These are phyloP conservation scores for Alternaria dauci DNA, from an alignment of 2,329 filamentous ascomycete genomes.

Conservation along the genomic window DNA sequence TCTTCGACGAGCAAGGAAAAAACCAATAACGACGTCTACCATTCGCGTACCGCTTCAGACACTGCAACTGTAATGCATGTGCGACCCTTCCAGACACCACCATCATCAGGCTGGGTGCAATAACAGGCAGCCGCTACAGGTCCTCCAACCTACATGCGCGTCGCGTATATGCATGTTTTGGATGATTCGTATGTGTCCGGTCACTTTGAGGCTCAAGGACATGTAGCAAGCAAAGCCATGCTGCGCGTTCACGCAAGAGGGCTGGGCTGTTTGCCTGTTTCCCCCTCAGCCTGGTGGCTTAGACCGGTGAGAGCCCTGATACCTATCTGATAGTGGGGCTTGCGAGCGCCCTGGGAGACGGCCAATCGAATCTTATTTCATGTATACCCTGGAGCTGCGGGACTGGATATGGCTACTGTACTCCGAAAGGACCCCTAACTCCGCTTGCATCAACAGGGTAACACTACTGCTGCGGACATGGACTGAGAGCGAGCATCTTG, in stretches of 20 bases:
- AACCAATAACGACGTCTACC: neutral
- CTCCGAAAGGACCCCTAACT: conserved; percentile 15
- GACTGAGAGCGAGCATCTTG: conserved; percentile 5
- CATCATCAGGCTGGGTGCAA: conserved; percentile 19
- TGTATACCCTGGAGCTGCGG: neutral
- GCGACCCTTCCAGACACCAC: conserved; percentile 1
- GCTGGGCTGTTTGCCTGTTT: conserved; percentile 26
- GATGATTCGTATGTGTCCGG: conserved; percentile 23
- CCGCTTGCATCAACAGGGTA: conserved; percentile 22
- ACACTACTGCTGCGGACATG: conserved; percentile 17
- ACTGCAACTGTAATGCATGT: conserved; percentile 9
- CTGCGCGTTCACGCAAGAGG: conserved; percentile 9
- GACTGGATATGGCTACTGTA: conserved; percentile 11
- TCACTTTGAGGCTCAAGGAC: conserved; percentile 27
- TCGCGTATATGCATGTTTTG: conserved; percentile 18
- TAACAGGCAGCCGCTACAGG: conserved; percentile 13
- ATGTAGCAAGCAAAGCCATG: conserved; percentile 5
- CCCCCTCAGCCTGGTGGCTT: conserved; percentile 24
- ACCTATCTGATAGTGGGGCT: conserved; percentile 25
- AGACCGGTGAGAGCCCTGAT: conserved; percentile 28
- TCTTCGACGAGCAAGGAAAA: neutral
- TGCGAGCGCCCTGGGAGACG: conserved; percentile 17
- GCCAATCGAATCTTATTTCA: conserved; percentile 24
- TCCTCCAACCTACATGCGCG: conserved; percentile 21
- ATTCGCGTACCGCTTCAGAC: neutral